phyloP scores from a whole-genome alignment of 2,329 filamentous ascomycete genomes.

The Periconia macrospinosa region DNA sequence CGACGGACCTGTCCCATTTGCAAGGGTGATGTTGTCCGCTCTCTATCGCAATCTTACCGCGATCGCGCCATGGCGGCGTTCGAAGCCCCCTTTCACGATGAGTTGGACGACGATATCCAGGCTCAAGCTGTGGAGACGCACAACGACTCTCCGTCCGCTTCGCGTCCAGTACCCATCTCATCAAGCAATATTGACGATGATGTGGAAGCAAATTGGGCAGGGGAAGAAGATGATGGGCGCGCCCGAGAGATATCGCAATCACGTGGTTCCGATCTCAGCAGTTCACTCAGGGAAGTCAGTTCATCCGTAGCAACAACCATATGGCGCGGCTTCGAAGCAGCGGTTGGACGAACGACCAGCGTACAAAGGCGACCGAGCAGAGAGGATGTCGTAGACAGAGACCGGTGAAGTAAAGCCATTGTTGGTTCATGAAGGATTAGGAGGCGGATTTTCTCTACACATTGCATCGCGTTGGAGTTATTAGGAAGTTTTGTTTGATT shows the following conservation, averaged over 20 bases:
- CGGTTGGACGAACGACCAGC: slow-evolving; percentile 31
- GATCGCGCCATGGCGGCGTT: slow-evolving; percentile 26
- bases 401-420: slow-evolving; percentile 22
- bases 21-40: slow-evolving; percentile 88
- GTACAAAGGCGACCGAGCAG: slow-evolving; percentile 30
- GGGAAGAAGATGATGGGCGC: slow-evolving; percentile 45
- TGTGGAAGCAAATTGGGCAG: slow-evolving; percentile 39
- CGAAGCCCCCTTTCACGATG: slow-evolving; percentile 30
- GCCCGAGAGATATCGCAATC: slow-evolving; percentile 15
- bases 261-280: slow-evolving; percentile 18
- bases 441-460: not conserved
- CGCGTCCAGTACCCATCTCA: slow-evolving; percentile 48
- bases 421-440: not conserved
- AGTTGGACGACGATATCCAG: slow-evolving; percentile 50
- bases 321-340: slow-evolving; percentile 37
- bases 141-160: slow-evolving; percentile 54
- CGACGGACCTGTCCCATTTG: slow-evolving; percentile 98
- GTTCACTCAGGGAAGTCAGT: slow-evolving; percentile 32
- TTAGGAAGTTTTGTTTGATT: not conserved
- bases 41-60: slow-evolving; percentile 37
- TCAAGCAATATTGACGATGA: slow-evolving; percentile 22
- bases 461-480: not conserved
- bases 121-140: slow-evolving; percentile 47
- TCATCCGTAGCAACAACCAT: slow-evolving; percentile 39
- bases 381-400: slow-evolving; percentile 34